phyloP scores from a whole-genome alignment of 768 basidiomycete genomes.

The Tricholoma saponaceum region DNA sequence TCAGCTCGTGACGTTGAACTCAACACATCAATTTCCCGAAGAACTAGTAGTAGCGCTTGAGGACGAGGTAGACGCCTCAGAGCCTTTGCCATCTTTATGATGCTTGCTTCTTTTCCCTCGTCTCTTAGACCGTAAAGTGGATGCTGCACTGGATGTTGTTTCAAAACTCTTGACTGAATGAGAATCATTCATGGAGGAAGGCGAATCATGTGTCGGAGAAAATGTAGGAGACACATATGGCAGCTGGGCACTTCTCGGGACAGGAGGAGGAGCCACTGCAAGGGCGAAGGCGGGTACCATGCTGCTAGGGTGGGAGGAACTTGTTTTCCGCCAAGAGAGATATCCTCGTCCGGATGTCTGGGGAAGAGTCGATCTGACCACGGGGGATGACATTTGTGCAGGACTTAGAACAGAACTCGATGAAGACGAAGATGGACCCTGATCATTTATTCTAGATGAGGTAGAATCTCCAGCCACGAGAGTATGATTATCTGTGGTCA shows the following conservation, averaged over 20 bases:
- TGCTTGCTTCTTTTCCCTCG: background rate
- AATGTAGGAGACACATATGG: background rate
- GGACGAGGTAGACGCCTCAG: background rate
- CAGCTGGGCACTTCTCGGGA: background rate
- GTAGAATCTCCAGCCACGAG: background rate
- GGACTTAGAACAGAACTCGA: background rate
- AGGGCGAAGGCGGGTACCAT: background rate
- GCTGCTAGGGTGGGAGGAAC: background rate
- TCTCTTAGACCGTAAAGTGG: background rate
- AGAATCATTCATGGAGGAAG: background rate
- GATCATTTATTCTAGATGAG: background rate
- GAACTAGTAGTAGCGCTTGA: background rate
- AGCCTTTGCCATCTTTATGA: background rate
- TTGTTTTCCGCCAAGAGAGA: background rate
- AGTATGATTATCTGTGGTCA: background rate
- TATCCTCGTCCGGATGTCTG: background rate
- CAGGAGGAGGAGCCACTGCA: background rate
- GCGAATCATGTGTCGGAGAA: background rate
- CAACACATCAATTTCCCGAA: background rate
- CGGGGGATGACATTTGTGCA: background rate
- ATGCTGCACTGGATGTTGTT: background rate
- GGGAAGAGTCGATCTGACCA: background rate
- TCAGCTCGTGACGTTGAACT: background rate
- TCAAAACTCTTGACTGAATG: background rate
- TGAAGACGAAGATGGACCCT: background rate